Percentiles rank a stretch among this genome's conserved stretches.
phyloP scores from a whole-genome alignment of 2,329 filamentous ascomycete genomes.

The Emmonsiellopsis sp. region DNA sequence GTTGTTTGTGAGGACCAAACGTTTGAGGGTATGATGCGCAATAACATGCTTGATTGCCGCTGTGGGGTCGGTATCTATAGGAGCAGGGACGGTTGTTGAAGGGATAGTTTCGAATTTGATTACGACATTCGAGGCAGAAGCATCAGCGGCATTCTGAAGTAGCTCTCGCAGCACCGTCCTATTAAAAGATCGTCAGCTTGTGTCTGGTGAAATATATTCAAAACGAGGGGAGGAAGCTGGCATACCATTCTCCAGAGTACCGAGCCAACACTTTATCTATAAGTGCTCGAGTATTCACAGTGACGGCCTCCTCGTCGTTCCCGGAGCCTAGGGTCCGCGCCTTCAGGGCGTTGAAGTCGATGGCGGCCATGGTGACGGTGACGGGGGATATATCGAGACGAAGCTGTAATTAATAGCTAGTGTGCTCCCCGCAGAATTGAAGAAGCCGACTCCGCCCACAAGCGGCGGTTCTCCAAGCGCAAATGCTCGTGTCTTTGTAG shows the following conservation, averaged over 20 bases:
- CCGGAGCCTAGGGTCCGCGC: slow-evolving; percentile 79
- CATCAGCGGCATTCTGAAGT: slow-evolving; percentile 97
- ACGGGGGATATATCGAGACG: not conserved
- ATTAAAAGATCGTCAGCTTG: not conserved
- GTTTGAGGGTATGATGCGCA: slow-evolving; percentile 73
- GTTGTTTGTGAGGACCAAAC: slow-evolving; percentile 88
- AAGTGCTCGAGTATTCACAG: slow-evolving; percentile 89
- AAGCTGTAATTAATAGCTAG: not conserved
- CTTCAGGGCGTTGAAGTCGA: slow-evolving; percentile 60
- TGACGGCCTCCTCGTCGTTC: slow-evolving; percentile 92
- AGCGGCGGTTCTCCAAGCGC: too few species aligned
- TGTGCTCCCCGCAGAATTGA: too few species aligned
- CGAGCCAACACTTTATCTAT: slow-evolving; percentile 96
- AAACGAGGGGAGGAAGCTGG: slow-evolving; percentile 14
- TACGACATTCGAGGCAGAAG: slow-evolving; percentile 77
- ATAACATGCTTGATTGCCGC: slow-evolving; percentile 74
- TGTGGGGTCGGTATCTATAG: slow-evolving; percentile 57
- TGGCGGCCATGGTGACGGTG: slow-evolving; percentile 18
- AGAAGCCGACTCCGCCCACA: too few species aligned
- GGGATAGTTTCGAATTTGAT: slow-evolving; percentile 90
- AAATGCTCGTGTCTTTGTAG: too few species aligned
- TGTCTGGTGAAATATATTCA: not conserved
- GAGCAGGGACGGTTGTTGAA: slow-evolving; percentile 64
- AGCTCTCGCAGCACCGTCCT: slow-evolving; percentile 71
- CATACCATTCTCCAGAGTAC: slow-evolving; percentile 93